Evolutionary conservation across 306 rosid genomes (phyloP), one percentile per base, ranked within the genome.

Genomic region (Trifolium fragiferum): DNA sequence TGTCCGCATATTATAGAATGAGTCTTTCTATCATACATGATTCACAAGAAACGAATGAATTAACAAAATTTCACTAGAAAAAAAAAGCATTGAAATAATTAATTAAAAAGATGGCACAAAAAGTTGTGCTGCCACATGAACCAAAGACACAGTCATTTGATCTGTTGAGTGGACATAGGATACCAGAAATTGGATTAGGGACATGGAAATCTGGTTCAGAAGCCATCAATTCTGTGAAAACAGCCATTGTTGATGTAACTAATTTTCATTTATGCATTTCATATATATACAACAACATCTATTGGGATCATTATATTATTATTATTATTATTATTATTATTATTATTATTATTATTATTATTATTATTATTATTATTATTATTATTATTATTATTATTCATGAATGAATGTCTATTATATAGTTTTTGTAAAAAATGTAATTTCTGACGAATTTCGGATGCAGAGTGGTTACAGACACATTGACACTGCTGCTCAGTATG

Each of bases 391-490:
- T 25, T n/a, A 16, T 50, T 50, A 49, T 44, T 44, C 50, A 44
- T 44, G 50, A 4, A 50, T 6, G 3, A 50, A 6, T 30, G 33
- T 4, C 33, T 50, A 16, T 10, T 16, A 16, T 30, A 57, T 25
- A 25, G 35, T 55, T 19, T 65, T 20, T 13, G 71, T 41, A 41
- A 10, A 38, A 21, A 41, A 66, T 66, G 37, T 41, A 65, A 11
- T 2, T 19, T 19, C 8, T 30, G 33, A 30, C 43, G 25, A 41
- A 41, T 12, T 66, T 35, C 69, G 63, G 19, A 0, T 79, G 80
- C 84, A 84, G 90, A 85, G 76, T 51, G 90, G 88, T 77, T 82
- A 85, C n/a, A 84, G 90, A 61, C 90, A 88, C 78, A 59, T 86
- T 51, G 88, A 86, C 76, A 84, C 92, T 57, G 92, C 89, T 68